These are phyloP conservation scores for Leucocoprinus birnbaumii DNA, from an alignment of 768 basidiomycete species.

Conservation along the genomic window DNA sequence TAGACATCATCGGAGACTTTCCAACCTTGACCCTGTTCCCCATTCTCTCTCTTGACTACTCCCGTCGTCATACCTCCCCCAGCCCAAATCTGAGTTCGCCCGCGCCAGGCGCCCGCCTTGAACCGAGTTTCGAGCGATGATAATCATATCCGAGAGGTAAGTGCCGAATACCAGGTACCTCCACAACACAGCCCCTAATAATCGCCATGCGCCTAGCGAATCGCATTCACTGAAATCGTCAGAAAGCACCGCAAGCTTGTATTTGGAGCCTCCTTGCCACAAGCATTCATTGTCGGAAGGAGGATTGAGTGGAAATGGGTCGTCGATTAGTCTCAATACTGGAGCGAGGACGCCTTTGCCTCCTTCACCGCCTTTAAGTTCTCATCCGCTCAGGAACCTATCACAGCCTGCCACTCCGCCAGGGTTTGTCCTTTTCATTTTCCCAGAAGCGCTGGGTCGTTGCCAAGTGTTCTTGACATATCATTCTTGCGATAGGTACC, in stretches of 20 bases:
- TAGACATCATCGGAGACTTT: background rate
- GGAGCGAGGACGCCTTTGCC: constrained; percentile 20
- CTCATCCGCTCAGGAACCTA: constrained; percentile 12
- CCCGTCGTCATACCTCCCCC: background rate
- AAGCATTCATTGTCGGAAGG: background rate
- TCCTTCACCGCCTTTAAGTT: constrained; percentile 22
- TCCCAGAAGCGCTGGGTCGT: background rate
- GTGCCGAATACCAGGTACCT: background rate
- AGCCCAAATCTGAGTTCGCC: background rate
- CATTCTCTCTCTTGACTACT: background rate
- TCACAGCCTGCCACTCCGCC: constrained; percentile 22
- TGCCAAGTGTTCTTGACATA: background rate
- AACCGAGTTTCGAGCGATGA: background rate
- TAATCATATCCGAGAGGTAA: background rate
- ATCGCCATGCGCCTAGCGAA: background rate
- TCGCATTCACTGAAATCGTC: constrained; percentile 9
- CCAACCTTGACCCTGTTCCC: background rate
- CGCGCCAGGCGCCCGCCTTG: background rate
- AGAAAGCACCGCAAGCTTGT: constrained; percentile 10
- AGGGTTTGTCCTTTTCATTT: constrained; percentile 17
- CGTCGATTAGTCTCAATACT: constrained; percentile 17
- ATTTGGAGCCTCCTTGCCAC: constrained; percentile 8
- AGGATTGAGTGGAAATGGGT: constrained; percentile 4
- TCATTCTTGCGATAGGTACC: constrained; percentile 21
- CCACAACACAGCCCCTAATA: background rate